A percentile compares a stretch with the other conserved stretches of the same genome.
Conservation (phyloP, 2,329 filamentous ascomycete genomes). For the Monosporascus sp. region DNA sequence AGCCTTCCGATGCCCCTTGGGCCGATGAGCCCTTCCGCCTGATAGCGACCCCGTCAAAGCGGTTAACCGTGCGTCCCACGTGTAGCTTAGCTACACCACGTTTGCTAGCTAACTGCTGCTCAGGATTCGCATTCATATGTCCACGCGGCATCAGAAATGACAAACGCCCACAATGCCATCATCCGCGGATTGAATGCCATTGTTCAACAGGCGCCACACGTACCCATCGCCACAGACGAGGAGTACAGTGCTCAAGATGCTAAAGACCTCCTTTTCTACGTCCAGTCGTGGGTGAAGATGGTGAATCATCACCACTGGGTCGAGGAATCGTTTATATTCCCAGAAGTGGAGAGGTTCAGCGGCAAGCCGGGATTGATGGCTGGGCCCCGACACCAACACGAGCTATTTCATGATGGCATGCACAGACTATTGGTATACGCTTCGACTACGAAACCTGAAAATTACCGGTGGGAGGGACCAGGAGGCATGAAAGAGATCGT, state of each 20-base stretch:
- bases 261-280: slow-evolving; percentile 23
- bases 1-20: slow-evolving; percentile 6
- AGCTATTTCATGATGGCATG: slow-evolving; percentile 24
- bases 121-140: slow-evolving; percentile 16
- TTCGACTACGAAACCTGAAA: slow-evolving; percentile 12
- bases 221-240: slow-evolving; percentile 7
- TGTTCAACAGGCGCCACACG: slow-evolving; percentile 24
- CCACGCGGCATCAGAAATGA: slow-evolving; percentile 15
- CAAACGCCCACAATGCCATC: slow-evolving; percentile 15
- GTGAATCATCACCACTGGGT: slow-evolving; percentile 30
- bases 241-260: slow-evolving; percentile 11
- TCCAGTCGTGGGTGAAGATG: slow-evolving; percentile 26
- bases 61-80: slow-evolving; percentile 28
- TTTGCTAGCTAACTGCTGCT: background rate
- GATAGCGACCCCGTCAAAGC: slow-evolving; percentile 24
- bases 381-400: slow-evolving; percentile 27
- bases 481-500: slow-evolving; percentile 19
- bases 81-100: background rate
- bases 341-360: slow-evolving; percentile 25
- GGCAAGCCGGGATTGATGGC: slow-evolving; percentile 25
- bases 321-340: slow-evolving; percentile 30
- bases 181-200: slow-evolving; percentile 27
- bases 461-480: slow-evolving; percentile 14
- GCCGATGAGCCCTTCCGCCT: slow-evolving; percentile 7
- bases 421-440: slow-evolving; percentile 21